phyloP scores from a whole-genome alignment of 768 basidiomycete species.

The Tricholoma furcatifolium region DNA sequence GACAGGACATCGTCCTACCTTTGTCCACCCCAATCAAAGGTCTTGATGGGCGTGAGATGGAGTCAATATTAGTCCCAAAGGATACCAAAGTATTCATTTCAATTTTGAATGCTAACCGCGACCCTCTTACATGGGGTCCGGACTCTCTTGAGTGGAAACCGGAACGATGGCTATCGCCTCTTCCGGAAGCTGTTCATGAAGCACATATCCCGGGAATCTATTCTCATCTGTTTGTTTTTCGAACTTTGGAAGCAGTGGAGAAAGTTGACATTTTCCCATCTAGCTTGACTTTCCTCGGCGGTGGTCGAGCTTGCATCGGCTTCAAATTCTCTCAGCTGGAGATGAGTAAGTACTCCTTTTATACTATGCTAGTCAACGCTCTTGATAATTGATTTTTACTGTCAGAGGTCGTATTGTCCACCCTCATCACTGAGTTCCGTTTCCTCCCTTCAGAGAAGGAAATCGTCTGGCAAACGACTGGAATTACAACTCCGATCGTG shows the following conservation, averaged over 20 bases:
- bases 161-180: slow-evolving; percentile 36
- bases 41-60: slow-evolving; percentile 26
- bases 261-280: not conserved
- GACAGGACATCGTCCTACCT: slow-evolving; percentile 30
- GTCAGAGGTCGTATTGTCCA: slow-evolving; percentile 18
- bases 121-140: slow-evolving; percentile 34
- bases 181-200: slow-evolving; percentile 26
- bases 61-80: slow-evolving; percentile 28
- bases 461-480: slow-evolving; percentile 5
- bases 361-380: not conserved
- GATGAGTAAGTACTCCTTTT: slow-evolving; percentile 29
- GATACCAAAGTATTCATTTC: slow-evolving; percentile 30
- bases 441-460: slow-evolving; percentile 13
- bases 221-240: slow-evolving; percentile 28
- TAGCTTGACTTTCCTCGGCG: slow-evolving; percentile 36
- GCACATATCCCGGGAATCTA: slow-evolving; percentile 38
- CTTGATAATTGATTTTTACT: not conserved
- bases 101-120: slow-evolving; percentile 28
- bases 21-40: slow-evolving; percentile 29
- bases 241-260: not conserved
- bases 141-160: slow-evolving; percentile 41
- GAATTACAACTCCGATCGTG: not conserved
- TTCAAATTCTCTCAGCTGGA: slow-evolving; percentile 41
- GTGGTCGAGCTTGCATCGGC: slow-evolving; percentile 35
- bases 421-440: slow-evolving; percentile 17